phyloP scores from a whole-genome alignment of 2,329 filamentous ascomycete genomes.

The Talaromyces sp. region DNA sequence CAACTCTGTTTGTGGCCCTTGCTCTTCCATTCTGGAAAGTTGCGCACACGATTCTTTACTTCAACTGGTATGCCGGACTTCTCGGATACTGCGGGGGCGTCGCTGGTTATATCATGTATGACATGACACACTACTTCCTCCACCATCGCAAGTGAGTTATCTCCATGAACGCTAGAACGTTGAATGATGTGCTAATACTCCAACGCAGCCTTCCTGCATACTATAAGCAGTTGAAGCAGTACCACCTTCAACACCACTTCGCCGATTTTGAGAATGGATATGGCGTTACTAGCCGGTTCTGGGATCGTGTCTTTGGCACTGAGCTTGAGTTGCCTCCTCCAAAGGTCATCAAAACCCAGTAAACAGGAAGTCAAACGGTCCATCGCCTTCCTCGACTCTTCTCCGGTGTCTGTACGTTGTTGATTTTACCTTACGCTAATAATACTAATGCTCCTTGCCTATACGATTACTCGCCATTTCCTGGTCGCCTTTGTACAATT shows the following conservation, averaged over 20 bases:
- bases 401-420: not conserved
- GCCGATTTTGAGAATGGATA: constrained; percentile 97
- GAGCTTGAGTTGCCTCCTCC: constrained; percentile 57
- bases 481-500: not conserved
- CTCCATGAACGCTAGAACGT: not conserved
- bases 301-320: constrained; percentile 90
- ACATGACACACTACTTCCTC: constrained; percentile 97
- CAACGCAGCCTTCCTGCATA: constrained; percentile 67
- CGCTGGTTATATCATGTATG: constrained; percentile 94
- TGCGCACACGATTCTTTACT: constrained; percentile 75
- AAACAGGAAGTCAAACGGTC: constrained; percentile 8
- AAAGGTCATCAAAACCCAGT: constrained; percentile 37
- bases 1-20: constrained; percentile 76
- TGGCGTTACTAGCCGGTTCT: constrained; percentile 93
- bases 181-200: not conserved
- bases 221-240: constrained; percentile 93
- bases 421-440: not conserved
- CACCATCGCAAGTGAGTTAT: constrained; percentile 76
- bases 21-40: constrained; percentile 91
- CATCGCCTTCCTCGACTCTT: not conserved
- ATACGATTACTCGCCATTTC: not conserved
- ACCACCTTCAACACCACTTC: constrained; percentile 95
- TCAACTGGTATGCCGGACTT: constrained; percentile 77
- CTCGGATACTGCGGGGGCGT: constrained; percentile 84
- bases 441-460: constrained; percentile 3